Evolutionary conservation across 169 alveolate species (phyloP).

Genomic region (Theileria orientalis): DNA sequence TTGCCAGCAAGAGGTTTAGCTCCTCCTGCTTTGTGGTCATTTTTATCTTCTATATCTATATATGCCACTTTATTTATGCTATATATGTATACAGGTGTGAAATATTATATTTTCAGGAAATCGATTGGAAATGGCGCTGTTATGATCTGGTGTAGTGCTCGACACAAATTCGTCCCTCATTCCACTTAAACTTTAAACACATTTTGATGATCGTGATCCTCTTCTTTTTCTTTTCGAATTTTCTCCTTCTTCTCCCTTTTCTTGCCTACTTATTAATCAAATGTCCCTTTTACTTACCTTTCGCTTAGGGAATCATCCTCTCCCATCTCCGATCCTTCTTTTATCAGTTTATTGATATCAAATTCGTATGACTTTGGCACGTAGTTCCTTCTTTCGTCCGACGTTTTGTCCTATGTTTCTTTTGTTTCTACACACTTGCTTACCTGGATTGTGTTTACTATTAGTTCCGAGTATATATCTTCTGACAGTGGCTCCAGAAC

Average conservation of each 20-base stretch:
- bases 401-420: background rate
- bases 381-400: background rate
- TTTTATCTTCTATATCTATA: background rate
- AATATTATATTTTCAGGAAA: too few species aligned
- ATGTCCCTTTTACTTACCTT: background rate
- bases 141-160: too few species aligned
- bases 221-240: background rate
- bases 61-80: background rate
- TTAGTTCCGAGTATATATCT: constrained; percentile 21
- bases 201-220: too few species aligned
- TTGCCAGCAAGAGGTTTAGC: constrained; percentile 21
- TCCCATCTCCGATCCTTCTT: background rate
- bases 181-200: too few species aligned
- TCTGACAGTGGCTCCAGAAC: constrained; percentile 33
- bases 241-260: background rate
- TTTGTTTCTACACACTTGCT: background rate
- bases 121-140: too few species aligned
- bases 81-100: too few species aligned
- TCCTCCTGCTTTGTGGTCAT: constrained; percentile 59
- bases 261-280: background rate
- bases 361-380: background rate
- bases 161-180: too few species aligned
- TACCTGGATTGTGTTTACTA: constrained; percentile 21
- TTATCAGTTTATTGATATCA: background rate
- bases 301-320: background rate